Conservation (phyloP, 345 rosid genomes). For the Brassica juncea region DNA sequence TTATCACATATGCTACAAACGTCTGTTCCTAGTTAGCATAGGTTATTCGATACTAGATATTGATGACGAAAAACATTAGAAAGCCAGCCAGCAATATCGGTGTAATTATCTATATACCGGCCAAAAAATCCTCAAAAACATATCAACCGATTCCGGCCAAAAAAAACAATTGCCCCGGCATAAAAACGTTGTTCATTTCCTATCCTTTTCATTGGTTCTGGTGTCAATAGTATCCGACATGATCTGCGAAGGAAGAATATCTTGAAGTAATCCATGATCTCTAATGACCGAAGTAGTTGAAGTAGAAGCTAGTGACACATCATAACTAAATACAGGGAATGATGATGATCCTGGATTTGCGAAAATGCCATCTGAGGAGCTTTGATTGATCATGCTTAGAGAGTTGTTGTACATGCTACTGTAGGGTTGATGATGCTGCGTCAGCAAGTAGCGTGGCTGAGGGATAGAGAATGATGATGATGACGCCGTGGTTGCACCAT, state of each 20-base stretch:
- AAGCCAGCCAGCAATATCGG: slow-evolving; percentile 20
- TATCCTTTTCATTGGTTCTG: slow-evolving; percentile 25
- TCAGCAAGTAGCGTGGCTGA: slow-evolving; percentile 44
- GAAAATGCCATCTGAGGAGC: slow-evolving; percentile 22
- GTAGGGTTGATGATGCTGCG: slow-evolving; percentile 48
- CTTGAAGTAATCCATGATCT: slow-evolving; percentile 93
- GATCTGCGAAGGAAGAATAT: slow-evolving; percentile 79
- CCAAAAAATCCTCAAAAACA: slow-evolving; percentile 28
- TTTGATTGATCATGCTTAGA: slow-evolving; percentile 26
- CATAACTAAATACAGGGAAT: slow-evolving; percentile 36
- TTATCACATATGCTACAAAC: slow-evolving; percentile 34
- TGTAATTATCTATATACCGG: slow-evolving; percentile 22
- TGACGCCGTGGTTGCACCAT: slow-evolving; percentile 35
- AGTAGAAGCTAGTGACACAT: slow-evolving; percentile 35
- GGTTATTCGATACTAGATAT: slow-evolving; percentile 35
- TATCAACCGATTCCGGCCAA: slow-evolving; percentile 28
- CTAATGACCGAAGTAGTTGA: slow-evolving; percentile 37
- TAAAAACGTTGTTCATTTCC: slow-evolving; percentile 12
- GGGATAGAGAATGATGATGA: slow-evolving; percentile 52
- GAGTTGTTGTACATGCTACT: slow-evolving; percentile 37
- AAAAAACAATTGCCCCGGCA: slow-evolving; percentile 12
- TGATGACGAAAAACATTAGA: slow-evolving; percentile 25
- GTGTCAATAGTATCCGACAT: slow-evolving; percentile 27
- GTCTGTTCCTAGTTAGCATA: slow-evolving; percentile 25
- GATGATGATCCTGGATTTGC: slow-evolving; percentile 29